Conservation (phyloP, 805 yeast genomes). For the Cyberlindnera maritima region DNA sequence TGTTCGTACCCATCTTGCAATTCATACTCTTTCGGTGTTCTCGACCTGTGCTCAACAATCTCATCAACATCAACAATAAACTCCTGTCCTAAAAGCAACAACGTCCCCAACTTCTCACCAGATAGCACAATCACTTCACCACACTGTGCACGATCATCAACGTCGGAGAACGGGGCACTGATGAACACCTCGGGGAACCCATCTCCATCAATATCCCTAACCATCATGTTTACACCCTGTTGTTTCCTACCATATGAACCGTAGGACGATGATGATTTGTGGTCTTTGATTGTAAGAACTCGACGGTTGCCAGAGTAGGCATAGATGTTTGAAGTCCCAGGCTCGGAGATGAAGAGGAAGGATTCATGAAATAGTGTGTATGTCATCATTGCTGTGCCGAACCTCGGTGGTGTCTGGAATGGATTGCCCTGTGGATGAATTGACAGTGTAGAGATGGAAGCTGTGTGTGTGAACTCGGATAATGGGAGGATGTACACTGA, state of each 20-base stretch:
- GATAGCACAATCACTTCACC: constrained; percentile 37
- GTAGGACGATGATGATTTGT: constrained; percentile 27
- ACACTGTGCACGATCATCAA: constrained; percentile 29
- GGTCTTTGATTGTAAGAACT: constrained; percentile 28
- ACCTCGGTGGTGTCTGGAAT: constrained; percentile 24
- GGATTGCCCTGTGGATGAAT: not conserved
- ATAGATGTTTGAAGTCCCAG: constrained; percentile 47
- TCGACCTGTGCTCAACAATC: not conserved
- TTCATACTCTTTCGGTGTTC: constrained; percentile 20
- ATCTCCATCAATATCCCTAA: constrained; percentile 36
- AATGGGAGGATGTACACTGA: constrained; percentile 45
- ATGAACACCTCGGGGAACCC: constrained; percentile 42
- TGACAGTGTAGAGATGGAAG: not conserved
- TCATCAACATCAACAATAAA: constrained; percentile 12
- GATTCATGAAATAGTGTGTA: constrained; percentile 31
- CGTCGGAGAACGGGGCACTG: constrained; percentile 42
- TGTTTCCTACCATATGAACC: constrained; percentile 44
- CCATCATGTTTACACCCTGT: constrained; percentile 34
- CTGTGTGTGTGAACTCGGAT: constrained; percentile 24
- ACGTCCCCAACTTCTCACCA: constrained; percentile 23
- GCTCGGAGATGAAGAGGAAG: constrained; percentile 46
- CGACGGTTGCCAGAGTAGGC: constrained; percentile 31
- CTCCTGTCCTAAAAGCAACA: constrained; percentile 8
- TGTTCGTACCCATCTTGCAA: constrained; percentile 36
- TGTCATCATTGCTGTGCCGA: constrained; percentile 40